Evolutionary conservation across 2,329 filamentous ascomycete species (phyloP), one percentile per base, ranked within the genome.

Genomic region (Biscogniauxia mediterranea): DNA sequence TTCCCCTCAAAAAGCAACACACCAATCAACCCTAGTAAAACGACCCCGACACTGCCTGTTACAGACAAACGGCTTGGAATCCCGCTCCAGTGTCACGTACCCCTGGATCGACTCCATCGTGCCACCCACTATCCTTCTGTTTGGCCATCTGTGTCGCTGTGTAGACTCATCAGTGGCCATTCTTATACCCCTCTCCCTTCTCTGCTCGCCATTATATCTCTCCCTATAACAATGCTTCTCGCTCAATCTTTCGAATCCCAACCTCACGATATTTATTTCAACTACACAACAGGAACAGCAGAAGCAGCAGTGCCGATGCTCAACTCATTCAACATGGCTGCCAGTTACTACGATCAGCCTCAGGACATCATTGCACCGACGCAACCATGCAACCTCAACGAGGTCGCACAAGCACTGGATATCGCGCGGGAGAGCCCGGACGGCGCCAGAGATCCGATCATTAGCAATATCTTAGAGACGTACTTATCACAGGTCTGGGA

Each of bases 341-440:
- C 63, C 5, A 52, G 60, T 46, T 55, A 56, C 56, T 38, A 61
- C 17, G 46, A 64, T 21, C 64, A 55, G 53, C 64, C 49, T n/a
- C 60, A 57, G 38, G 56, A 57, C 52, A 19, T 57, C 42, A 49
- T 50, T 38, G 58, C 32, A 52, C 56, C 58, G 20, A 20, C 57
- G 57, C 20, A 54, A 59, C 13, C 61, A 58, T 55, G 66, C 55
- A 69, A 78, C 64, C 77, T 76, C 58, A 79, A 78, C 58, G 32
- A 61, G 11, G 85, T 92, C 59, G 80, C 85, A 63, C 83, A 88
- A 73, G 91, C 91, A 23, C 82, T 96, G 58, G 88, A 93, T 70
- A 84, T 90, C 61, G 92, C 90, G 15, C 85, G 91, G 64, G 90
- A 93, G 73, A 89, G 83, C 71, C 84, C 89, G 61, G 87, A 89